Base-by-base conservation (phyloP, 2,329 filamentous ascomycete genomes). In the Sarocladium brachiariae region DNA sequence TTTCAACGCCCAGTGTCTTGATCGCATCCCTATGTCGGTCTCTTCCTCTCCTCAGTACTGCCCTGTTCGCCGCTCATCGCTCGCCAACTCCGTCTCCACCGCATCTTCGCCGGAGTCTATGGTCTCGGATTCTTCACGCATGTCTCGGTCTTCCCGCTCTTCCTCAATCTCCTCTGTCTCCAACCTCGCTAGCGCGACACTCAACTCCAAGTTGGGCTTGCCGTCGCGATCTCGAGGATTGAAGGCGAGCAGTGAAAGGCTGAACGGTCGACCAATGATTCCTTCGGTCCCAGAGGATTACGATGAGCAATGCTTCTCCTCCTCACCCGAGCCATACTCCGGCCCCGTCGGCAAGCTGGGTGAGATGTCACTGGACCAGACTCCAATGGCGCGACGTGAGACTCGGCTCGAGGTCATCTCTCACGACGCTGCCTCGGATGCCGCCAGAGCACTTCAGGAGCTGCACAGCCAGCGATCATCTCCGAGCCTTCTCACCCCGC, bases 81-180 rank as follows among this genome's bases (percentile, higher is more conserved):
- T 84, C 53, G 80, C 80, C 62, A 81, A 76, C 60, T 81, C 81
- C 16, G 70, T 81, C 57, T 84, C 81, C 23, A 78, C 77, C 25
- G 75, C 77, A 30, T 84, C 81, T 53, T 84, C 81, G 24, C 81
- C 81, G 55, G 81, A 84, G 61, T 84, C 81, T 51, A 84, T 84
- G 80, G 67, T 84, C 41, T 84, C 81, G 53, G 81, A 84, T 61
- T 70, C 72, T 51, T 83, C 77, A 52, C 75, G 75, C 61, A 70
- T 72, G 52, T 83, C 77, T 52, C 75, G 75, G 54, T 74, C 79
- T 55, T 84, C 81, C 56, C 78, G 80, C 63, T 82, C 79, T 49
- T 83, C 81, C 62, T 84, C 80, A 16, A 79, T 82, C 66, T 83
- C 80, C 52, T 82, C 80, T 61, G 73, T 77, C 59, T 82, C 79